Evolutionary conservation across 768 basidiomycete species (phyloP), one percentile per base, ranked within the genome.

Genomic region (Termitomyces sp.): DNA sequence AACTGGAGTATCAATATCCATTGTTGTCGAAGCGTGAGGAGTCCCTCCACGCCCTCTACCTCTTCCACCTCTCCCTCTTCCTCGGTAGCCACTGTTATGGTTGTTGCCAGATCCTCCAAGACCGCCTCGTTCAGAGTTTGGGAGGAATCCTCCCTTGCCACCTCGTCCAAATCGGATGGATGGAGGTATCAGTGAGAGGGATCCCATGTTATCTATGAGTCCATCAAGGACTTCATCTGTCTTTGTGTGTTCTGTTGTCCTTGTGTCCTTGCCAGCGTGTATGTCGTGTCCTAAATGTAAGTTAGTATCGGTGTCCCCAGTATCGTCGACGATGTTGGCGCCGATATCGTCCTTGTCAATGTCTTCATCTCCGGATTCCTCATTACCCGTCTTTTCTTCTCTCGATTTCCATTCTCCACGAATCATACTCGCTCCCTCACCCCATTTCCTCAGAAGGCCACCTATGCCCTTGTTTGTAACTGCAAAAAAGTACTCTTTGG

Each of bases 381-480:
- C 71, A 15, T 73, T 68, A 45, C 67, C 68, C 36, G 60, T 48
- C 12, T 60, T 63, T 25, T 63, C 64, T 36, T 69, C 74, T 53
- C 80, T 70, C 2, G 77, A 63, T 55, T 84, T 90, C 92, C 92
- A 94, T 59, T 83, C 77, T 11, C 83, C 83, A 43, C 92, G 81
- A 57, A 94, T 78, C 76, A 94, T 79, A 66, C 89, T 92, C 5
- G 84, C 92, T 6, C 92, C 92, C 61, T 91, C 89, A 10, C 92
- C 92, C 90, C 91, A 94, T 68, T 78, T 83, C 70, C 85, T 83
- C 59, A 94, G 72, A 17, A 94, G 75, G 4, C 88, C 91, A 12
- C 92, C 92, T 12, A 94, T 85, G 25, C 94, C 94, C 70, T 91
- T 94, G 74, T 95, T 95, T 15, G 92, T 94, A 20, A 96, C 88